phyloP scores from a whole-genome alignment of 2,329 filamentous ascomycete genomes.

The Penicillium sp. region DNA sequence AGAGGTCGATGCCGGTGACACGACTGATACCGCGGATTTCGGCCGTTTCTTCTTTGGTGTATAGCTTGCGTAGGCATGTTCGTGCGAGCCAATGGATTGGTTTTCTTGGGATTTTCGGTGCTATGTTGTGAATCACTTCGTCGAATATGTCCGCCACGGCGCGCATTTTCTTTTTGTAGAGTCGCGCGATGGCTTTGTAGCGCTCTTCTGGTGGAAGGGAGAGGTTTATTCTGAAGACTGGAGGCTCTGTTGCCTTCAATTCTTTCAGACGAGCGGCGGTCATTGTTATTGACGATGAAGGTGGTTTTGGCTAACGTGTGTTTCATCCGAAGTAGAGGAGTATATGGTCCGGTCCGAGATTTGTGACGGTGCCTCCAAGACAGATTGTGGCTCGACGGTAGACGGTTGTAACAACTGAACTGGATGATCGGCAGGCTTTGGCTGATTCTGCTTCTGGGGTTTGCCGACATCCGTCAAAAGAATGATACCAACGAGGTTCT shows the following conservation, averaged over 20 bases:
- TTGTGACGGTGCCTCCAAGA: too few species aligned
- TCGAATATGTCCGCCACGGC: slow-evolving; percentile 51
- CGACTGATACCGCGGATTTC: slow-evolving; percentile 59
- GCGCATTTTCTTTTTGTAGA: slow-evolving; percentile 45
- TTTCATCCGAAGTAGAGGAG: not conserved
- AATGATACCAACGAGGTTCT: too few species aligned
- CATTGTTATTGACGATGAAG: not conserved
- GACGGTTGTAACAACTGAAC: not conserved
- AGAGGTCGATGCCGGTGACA: slow-evolving; percentile 52
- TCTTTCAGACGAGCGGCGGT: not conserved
- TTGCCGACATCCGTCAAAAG: too few species aligned
- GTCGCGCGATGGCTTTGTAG: slow-evolving; percentile 49
- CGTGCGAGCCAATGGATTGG: slow-evolving; percentile 41
- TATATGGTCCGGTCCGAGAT: too few species aligned
- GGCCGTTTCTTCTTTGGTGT: slow-evolving; percentile 55
- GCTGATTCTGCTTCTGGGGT: not conserved
- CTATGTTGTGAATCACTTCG: slow-evolving; percentile 43
- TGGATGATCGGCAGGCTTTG: not conserved
- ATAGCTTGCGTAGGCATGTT: slow-evolving; percentile 50
- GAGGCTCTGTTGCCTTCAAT: slow-evolving; percentile 23
- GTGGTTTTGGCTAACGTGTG: not conserved
- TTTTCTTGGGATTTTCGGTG: slow-evolving; percentile 25
- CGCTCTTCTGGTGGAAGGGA: slow-evolving; percentile 51
- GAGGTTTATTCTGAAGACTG: slow-evolving; percentile 52
- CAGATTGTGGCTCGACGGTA: too few species aligned